Conservation (phyloP, 345 rosid genomes). For the Dimocarpus longan region DNA sequence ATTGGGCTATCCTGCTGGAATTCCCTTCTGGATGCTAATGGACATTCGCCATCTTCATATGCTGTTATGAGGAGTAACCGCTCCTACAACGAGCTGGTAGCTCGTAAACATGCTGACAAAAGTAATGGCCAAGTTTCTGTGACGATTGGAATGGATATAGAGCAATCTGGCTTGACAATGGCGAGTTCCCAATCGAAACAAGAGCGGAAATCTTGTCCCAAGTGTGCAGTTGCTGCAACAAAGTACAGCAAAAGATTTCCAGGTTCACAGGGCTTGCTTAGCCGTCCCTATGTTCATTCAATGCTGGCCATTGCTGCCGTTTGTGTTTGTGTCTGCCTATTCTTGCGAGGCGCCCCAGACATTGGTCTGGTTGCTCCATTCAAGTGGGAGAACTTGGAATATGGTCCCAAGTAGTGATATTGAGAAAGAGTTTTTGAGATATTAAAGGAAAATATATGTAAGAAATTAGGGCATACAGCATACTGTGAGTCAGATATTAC, state of each 20-base stretch:
- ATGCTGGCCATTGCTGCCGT: conserved; percentile 90
- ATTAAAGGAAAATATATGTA: not conserved
- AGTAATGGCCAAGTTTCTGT: conserved; percentile 73
- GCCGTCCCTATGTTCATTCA: conserved; percentile 73
- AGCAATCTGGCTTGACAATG: conserved; percentile 29
- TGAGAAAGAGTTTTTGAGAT: not conserved
- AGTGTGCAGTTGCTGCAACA: conserved; percentile 55
- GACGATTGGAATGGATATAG: conserved; percentile 47
- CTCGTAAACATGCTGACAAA: conserved; percentile 62
- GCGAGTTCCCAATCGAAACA: conserved; percentile 24
- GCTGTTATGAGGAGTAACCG: conserved; percentile 66
- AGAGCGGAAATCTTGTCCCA: conserved; percentile 48
- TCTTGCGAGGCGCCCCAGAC: conserved; percentile 66
- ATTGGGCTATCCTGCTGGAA: conserved; percentile 77
- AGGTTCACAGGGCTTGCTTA: conserved; percentile 65
- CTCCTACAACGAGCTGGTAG: conserved; percentile 67
- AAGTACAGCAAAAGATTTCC: conserved; percentile 49
- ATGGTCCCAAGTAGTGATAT: conserved; percentile 55
- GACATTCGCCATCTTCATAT: conserved; percentile 66
- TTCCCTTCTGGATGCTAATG: conserved; percentile 54
- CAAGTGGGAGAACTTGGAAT: conserved; percentile 79
- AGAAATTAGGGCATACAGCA: conserved; percentile 2
- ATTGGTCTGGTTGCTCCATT: conserved; percentile 65
- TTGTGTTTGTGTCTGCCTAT: conserved; percentile 90
- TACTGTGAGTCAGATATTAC: conserved; percentile 3